Evolutionary conservation across 2,329 filamentous ascomycete genomes (phyloP), one percentile per base, ranked within the genome.

Genomic region (Nigrospora osmanthi): DNA sequence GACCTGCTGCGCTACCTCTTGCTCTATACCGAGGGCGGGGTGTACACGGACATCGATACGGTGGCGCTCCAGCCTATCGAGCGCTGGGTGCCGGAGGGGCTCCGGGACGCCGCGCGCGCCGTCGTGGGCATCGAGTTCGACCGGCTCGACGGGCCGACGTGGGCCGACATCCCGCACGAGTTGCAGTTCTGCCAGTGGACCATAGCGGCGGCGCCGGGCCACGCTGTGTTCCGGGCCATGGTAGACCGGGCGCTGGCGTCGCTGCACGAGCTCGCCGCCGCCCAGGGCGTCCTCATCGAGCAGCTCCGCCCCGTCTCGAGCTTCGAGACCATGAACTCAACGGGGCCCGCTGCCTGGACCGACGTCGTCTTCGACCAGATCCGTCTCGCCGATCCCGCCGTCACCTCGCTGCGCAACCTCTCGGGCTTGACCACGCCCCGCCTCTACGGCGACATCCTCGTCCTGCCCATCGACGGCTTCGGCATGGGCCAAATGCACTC

Each of bases 1-100:
- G 81, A 85, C 58, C 64, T 85, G 10, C 62, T 85, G 42, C 76
- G 81, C 10, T 85, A 85, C 57, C 70, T 85, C 46, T 67, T 85
- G 53, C 80, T 85, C 73, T 83, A 82, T 54, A 74, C 78, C 6
- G 79, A 83, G 55, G 80, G 80, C 17, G 80, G 76, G 23, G 59
- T 78, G 2, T 70, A 70, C 46, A 65, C 66, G 43, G 67, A 70
- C 38, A 69, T 68, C 40, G 67, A 70, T 46, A 67, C 69, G 40
- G 64, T 67, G 54, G 65, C 65, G 32, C 55, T 70, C 28, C 62
- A 61, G 55, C 62, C 66, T 11, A 54, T 68, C 32, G 52, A 56
- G 31, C 62, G 69, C 41, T 84, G 81, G 58, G 76, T 85, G 14
- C 80, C 80, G 55, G 61, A 31, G 40, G 15, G 46, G 4, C 13